phyloP scores from a whole-genome alignment of 1,284 basidiomycete genomes.

The Mrakiaceae sp. region DNA sequence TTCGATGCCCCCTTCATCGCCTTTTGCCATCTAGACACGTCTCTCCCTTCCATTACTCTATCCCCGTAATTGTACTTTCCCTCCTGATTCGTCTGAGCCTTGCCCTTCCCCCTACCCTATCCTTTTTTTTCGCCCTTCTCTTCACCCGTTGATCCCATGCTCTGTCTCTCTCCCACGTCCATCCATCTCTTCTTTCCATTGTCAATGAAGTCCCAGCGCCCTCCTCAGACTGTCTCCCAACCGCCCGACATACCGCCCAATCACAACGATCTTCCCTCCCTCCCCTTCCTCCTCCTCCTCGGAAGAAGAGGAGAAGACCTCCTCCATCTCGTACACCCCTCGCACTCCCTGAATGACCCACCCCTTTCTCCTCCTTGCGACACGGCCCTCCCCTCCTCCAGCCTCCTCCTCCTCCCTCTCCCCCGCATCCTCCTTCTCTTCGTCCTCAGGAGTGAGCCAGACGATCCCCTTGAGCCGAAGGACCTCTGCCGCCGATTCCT shows the following conservation, averaged over 20 bases:
- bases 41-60: no score
- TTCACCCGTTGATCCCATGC: no score
- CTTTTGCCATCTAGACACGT: no score
- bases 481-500: neutral
- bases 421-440: neutral
- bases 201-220: no score
- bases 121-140: no score
- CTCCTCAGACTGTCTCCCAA: neutral
- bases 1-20: no score
- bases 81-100: no score
- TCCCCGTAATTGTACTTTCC: no score
- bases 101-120: no score
- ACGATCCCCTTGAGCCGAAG: constrained; percentile 16
- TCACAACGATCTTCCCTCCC: constrained; percentile 11
- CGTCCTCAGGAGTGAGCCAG: neutral
- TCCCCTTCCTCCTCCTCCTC: neutral
- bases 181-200: no score
- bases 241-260: neutral
- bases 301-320: neutral
- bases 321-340: constrained; percentile 16
- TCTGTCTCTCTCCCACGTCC: no score
- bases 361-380: neutral
- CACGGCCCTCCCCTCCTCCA: no score
- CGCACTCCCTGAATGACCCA: constrained; percentile 17
- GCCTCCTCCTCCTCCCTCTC: neutral